Base-by-base conservation (phyloP, 768 basidiomycete genomes). In the Terana coerulea region DNA sequence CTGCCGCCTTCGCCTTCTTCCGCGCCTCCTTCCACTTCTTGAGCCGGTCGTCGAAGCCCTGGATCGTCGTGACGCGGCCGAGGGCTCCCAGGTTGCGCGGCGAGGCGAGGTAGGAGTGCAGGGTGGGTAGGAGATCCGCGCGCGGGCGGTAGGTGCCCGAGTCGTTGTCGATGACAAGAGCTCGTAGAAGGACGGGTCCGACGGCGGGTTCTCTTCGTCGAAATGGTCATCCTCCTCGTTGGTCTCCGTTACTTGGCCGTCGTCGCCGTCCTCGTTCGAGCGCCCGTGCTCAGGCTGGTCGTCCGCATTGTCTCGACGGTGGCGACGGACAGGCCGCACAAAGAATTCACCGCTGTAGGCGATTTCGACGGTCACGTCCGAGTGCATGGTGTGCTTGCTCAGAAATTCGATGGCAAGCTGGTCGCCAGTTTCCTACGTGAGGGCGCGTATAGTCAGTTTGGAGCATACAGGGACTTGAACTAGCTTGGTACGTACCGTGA, bases 371-470 rank as follows among this genome's bases (percentile, higher is more conserved):
- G 70, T 64, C 22, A 73, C 72, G 55, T 75, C 69, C 26, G 74
- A 68, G 59, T 76, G 75, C 73, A 75, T 75, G 7, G 69, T 71
- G 51, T 75, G 74, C 52, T 77, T 77, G 59, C 69, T 72, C 24
- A 75, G 58, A 37, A 75, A 52, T 48, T 73, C 69, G 41, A 75
- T 71, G 0, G 68, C 64, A 41, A 75, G 73, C 55, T 75, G 71
- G 39, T 70, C 67, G 1, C 75, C 73, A 1, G 75, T 77, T 65
- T 75, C 74, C 61, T 62, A 31, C 8, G 24, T 17, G 14, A 12
- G 8, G 15, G 3, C 21, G 47, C 15, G 4, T 3, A 10, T 10
- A 31, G 6, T 33, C 17, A 35, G 31, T 10, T 4, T 3, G 12
- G 7, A 28, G 5, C 14, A 47, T 19, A 26, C 21, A 22, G 31